phyloP scores from a whole-genome alignment of 2,329 filamentous ascomycete species.

The Fusarium sacchari region DNA sequence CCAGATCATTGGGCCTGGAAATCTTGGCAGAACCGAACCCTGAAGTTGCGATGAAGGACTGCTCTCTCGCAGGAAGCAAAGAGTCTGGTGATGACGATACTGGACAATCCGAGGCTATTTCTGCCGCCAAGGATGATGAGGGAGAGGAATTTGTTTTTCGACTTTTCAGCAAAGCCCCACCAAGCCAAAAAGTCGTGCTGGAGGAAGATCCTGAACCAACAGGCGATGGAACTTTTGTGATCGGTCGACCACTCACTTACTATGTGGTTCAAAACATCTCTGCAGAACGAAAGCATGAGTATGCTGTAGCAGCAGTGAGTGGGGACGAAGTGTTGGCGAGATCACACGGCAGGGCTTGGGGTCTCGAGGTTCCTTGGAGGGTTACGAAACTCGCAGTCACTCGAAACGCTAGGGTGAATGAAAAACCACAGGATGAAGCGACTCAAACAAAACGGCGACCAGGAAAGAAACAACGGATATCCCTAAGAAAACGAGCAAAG shows the following conservation, averaged over 20 bases:
- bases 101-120: slow-evolving; percentile 3
- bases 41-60: neutral
- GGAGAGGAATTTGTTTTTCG: slow-evolving; percentile 64
- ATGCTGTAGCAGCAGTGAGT: slow-evolving; percentile 59
- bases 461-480: slow-evolving; percentile 69
- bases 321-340: slow-evolving; percentile 61
- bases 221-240: slow-evolving; percentile 51
- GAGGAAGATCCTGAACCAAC: slow-evolving; percentile 52
- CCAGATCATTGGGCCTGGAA: slow-evolving; percentile 56
- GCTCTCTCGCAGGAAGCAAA: slow-evolving; percentile 1
- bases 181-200: slow-evolving; percentile 62
- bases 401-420: slow-evolving; percentile 38
- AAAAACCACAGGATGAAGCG: slow-evolving; percentile 22
- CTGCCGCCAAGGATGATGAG: slow-evolving; percentile 33
- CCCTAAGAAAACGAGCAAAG: slow-evolving; percentile 58
- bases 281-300: slow-evolving; percentile 51
- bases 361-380: slow-evolving; percentile 69
- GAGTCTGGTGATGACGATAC: slow-evolving; percentile 15
- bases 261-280: slow-evolving; percentile 59
- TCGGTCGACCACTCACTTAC: slow-evolving; percentile 56
- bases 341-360: slow-evolving; percentile 62
- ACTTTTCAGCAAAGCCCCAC: slow-evolving; percentile 62
- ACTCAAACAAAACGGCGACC: slow-evolving; percentile 55
- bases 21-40: slow-evolving; percentile 5
- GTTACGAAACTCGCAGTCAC: slow-evolving; percentile 57